phyloP scores from a whole-genome alignment of 2,329 filamentous ascomycete genomes.

The Aspergillus viridinutans region DNA sequence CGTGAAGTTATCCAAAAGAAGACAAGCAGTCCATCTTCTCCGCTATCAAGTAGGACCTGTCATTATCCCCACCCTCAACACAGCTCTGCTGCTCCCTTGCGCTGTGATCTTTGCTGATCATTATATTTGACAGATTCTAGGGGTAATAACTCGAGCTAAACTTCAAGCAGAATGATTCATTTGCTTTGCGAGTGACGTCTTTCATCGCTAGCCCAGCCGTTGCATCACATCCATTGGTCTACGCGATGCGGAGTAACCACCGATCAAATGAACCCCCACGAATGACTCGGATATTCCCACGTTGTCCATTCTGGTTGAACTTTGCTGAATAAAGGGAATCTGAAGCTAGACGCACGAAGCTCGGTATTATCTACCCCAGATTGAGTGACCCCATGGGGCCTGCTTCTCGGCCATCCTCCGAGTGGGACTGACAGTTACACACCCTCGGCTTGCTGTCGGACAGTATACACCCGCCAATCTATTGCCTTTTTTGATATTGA shows the following conservation, averaged over 20 bases:
- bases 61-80: neutral
- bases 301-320: neutral
- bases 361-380: neutral
- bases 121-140: neutral
- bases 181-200: neutral
- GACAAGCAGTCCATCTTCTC: neutral
- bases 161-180: neutral
- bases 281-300: neutral
- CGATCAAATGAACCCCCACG: neutral
- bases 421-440: slow-evolving; percentile 10
- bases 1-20: neutral
- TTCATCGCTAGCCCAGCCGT: neutral
- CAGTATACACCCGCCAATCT: slow-evolving; percentile 8
- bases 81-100: neutral
- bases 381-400: slow-evolving; percentile 10
- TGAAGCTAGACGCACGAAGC: neutral
- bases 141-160: neutral
- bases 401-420: slow-evolving; percentile 26
- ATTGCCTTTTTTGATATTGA: neutral
- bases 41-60: neutral
- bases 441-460: slow-evolving; percentile 17
- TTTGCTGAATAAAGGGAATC: neutral
- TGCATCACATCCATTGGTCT: neutral
- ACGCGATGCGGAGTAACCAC: neutral
- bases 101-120: neutral